Conservation (phyloP, 164 flowering plant species). For the Vitis riparia region DNA sequence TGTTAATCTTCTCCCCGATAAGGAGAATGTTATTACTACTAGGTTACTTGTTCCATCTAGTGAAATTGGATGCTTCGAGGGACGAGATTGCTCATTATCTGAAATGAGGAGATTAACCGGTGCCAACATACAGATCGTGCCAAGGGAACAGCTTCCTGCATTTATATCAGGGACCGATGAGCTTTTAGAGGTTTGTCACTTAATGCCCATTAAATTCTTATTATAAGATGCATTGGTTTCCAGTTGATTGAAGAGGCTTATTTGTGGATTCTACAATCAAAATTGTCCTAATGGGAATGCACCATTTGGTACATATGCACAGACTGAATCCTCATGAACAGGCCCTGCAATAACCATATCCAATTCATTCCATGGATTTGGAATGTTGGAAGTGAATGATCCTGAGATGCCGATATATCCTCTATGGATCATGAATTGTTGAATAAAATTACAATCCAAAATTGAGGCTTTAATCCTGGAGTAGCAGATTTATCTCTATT, state of each 20-base stretch:
- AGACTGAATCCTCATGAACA: not conserved
- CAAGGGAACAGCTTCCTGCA: conserved; percentile 66
- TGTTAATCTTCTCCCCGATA: conserved; percentile 81
- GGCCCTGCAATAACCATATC: not conserved
- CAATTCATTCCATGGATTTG: not conserved
- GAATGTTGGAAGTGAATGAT: not conserved
- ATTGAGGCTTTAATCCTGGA: too few species aligned
- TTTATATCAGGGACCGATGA: conserved; percentile 56
- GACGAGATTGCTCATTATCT: conserved; percentile 63
- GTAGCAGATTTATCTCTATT: too few species aligned
- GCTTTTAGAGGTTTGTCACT: conserved; percentile 75
- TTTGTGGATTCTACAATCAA: not conserved
- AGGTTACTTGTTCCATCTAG: conserved; percentile 72
- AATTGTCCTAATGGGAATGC: not conserved
- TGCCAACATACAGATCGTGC: conserved; percentile 70
- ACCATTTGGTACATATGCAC: not conserved
- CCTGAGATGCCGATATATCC: not conserved
- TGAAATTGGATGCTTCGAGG: conserved; percentile 76
- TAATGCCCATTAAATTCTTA: not conserved
- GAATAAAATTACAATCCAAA: too few species aligned
- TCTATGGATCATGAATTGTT: not conserved
- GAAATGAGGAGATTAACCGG: conserved; percentile 67
- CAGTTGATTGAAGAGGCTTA: not conserved
- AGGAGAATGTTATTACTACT: conserved; percentile 78
- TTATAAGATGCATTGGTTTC: not conserved